Evolutionary conservation across 345 rosid genomes (phyloP), one percentile per base, ranked within the genome.

Genomic region (Acer campestre): DNA sequence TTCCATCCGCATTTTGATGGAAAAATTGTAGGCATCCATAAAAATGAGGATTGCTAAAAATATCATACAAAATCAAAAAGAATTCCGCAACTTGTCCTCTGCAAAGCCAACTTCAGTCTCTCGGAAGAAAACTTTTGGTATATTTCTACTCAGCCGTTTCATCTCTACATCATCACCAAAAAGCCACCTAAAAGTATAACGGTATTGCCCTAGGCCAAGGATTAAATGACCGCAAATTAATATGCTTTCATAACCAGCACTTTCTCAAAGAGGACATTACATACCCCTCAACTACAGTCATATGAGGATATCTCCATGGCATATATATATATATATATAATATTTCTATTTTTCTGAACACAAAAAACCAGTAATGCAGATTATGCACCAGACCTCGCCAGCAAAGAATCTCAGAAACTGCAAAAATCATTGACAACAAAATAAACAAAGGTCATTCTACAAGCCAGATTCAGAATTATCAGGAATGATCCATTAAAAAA

Each of bases 41-140:
- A 61, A 79, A 38, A 70, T 67, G 71, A 69, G 73, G 79, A 80
- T 74, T 44, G n/a, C 80, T 76, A 68, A 72, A 35, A 53, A 56
- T 79, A 80, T 80, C 20, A 62, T 82, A 85, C 85, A 72, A 77
- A 78, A 79, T 65, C 65, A 74, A 72, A 51, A 66, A 25, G 67
- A 40, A 71, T 75, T 58, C 71, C 53, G 78, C 68, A 8, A 62
- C 63, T 74, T 53, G 13, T 18, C 80, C 75, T 79, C 68, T 53
- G 77, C 85, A 72, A 69, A 80, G 77, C 70, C 59, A 78, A 65
- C 78, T 67, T 55, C 70, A 38, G 75, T 80, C 74, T 70, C 31
- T 8, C 70, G 62, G 71, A 79, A 78, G 61, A 71, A 74, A 68
- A 75, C 14, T 75, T 42, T 8, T 10, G 46, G 62, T 77, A 44